Conservation (phyloP, 208 protist genomes). For the Leishmania arabica region DNA sequence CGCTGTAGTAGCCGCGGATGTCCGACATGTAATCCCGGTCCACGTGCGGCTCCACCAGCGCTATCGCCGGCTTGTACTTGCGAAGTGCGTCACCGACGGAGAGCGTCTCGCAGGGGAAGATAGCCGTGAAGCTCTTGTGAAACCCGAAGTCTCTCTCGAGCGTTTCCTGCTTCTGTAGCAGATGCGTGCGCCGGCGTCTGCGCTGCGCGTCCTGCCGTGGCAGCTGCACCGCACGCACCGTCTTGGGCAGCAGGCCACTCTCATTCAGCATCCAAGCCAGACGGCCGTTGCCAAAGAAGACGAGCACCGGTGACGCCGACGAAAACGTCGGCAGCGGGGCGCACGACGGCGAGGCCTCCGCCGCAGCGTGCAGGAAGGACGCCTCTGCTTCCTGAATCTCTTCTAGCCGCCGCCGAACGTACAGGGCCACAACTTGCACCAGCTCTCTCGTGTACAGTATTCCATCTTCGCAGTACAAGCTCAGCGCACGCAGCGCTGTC, state of each 20-base stretch:
- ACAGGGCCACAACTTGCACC: slow-evolving; percentile 51
- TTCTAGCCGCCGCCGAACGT: slow-evolving; percentile 48
- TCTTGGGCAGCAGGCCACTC: slow-evolving; percentile 29
- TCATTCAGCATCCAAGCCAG: slow-evolving; percentile 65
- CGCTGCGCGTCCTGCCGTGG: slow-evolving; percentile 39
- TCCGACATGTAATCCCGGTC: slow-evolving; percentile 71
- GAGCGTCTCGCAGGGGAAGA: slow-evolving; percentile 62
- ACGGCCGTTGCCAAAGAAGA: slow-evolving; percentile 74
- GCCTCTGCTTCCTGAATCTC: slow-evolving; percentile 38
- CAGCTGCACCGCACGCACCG: slow-evolving; percentile 52
- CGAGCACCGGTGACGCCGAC: slow-evolving; percentile 51
- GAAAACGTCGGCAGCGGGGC: slow-evolving; percentile 26
- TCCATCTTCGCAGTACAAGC: slow-evolving; percentile 52
- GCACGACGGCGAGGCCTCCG: neutral
- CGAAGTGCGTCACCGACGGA: slow-evolving; percentile 62
- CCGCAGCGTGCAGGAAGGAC: slow-evolving; percentile 21
- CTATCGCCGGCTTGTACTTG: slow-evolving; percentile 59
- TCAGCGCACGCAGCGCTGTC: slow-evolving; percentile 43
- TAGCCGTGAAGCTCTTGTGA: slow-evolving; percentile 26
- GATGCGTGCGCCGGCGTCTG: slow-evolving; percentile 25
- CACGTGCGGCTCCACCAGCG: slow-evolving; percentile 76
- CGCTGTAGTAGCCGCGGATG: slow-evolving; percentile 67
- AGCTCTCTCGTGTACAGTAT: slow-evolving; percentile 57
- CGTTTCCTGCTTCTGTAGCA: slow-evolving; percentile 30
- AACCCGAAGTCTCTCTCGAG: slow-evolving; percentile 23